phyloP scores from a whole-genome alignment of 129 eudicot genomes.

The Chrysanthemum seticuspe region DNA sequence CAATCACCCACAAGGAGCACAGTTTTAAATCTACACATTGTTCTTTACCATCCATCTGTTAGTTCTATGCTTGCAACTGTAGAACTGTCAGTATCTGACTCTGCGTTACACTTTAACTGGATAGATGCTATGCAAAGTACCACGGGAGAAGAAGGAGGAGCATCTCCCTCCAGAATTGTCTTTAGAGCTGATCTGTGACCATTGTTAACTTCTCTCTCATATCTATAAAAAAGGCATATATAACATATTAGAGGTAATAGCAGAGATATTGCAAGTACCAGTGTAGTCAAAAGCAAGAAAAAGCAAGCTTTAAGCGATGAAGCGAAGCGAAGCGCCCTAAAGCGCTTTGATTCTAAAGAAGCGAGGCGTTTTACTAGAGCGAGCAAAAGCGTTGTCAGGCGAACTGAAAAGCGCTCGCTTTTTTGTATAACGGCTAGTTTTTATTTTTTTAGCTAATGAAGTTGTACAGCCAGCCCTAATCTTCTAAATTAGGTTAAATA shows the following conservation, averaged over 20 bases:
- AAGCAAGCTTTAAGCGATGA: too few relatives aligned
- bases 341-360: too few relatives aligned
- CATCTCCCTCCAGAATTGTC: conserved; percentile 92
- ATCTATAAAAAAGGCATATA: conserved; percentile 39
- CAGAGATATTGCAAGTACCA: background rate
- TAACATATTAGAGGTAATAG: conserved; percentile 17
- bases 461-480: too few relatives aligned
- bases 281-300: too few relatives aligned
- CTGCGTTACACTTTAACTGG: conserved; percentile 30
- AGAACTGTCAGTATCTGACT: conserved; percentile 24
- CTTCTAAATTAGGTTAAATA: too few relatives aligned
- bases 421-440: too few relatives aligned
- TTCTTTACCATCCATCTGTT: conserved; percentile 90
- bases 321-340: too few relatives aligned
- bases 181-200: conserved; percentile 86
- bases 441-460: too few relatives aligned
- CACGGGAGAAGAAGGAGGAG: conserved; percentile 74
- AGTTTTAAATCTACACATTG: conserved; percentile 14
- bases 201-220: conserved; percentile 90
- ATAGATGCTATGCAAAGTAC: conserved; percentile 84
- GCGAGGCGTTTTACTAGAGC: too few relatives aligned
- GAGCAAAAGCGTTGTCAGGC: too few relatives aligned
- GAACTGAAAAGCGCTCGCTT: too few relatives aligned
- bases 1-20: conserved; percentile 8
- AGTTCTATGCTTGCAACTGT: conserved; percentile 54